Base-by-base conservation (phyloP, 306 rosid species). In the Benincasa hispida region DNA sequence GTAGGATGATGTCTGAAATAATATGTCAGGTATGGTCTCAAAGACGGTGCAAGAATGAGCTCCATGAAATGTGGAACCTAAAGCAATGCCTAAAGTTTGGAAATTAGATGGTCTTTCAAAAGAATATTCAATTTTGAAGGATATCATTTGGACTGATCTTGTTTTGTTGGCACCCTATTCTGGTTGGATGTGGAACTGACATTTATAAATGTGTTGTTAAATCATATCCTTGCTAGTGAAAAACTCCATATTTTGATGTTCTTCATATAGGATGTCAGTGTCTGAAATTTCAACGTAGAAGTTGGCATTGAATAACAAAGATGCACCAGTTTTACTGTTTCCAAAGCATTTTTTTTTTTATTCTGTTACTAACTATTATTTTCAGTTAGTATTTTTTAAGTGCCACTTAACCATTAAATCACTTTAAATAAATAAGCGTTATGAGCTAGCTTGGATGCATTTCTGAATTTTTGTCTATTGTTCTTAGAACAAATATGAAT, bases 21-120 rank as follows among this genome's bases (percentile, higher is more conserved):
- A n/a, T n/a, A n/a, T n/a, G n/a, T n/a, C n/a, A n/a, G n/a, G n/a
- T n/a, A 62, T 27, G 34, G 81, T 75, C 63, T 81, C 80, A 60
- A 80, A 81, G 78, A 82, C 81, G 75, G 72, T 82, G 34, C 80
- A 78, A 79, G 85, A 79, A 77, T 60, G 47, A 48, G 83, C 67
- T 74, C 80, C 81, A 25, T 79, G 89, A 14, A 75, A 68, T 30
- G 59, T 82, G 72, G 81, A 84, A 61, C 80, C 63, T 79, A 74
- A 79, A 68, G 70, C 66, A 24, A 67, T 17, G 8, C 68, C 67
- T 58, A 76, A 70, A 61, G 62, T 68, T 76, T 76, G 83, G 68
- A 87, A 85, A 83, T 82, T 93, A 82, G 97, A 94, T 53, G 97
- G 94, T 79, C 90, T 93, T 77, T 91, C 91, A 15, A 85, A 87